A percentile compares a stretch with the other conserved stretches of the same genome.
Conservation (phyloP, 441 rosid species). For the Sinapis alba region DNA sequence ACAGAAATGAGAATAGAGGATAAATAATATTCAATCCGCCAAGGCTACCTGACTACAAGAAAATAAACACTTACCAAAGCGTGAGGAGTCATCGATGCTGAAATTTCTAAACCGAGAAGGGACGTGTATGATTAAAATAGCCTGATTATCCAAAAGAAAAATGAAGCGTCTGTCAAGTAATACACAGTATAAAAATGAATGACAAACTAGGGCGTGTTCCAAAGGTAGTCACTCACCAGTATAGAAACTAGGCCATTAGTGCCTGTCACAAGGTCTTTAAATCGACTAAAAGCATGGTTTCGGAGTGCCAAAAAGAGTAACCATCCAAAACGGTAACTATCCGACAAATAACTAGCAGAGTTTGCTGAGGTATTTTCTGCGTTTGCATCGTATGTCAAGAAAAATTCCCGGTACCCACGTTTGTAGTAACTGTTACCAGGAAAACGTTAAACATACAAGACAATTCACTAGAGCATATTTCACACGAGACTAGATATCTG, state of each 20-base stretch:
- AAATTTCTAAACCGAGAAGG: slow-evolving; percentile 80
- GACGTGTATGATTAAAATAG: slow-evolving; percentile 78
- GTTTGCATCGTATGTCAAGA: slow-evolving; percentile 56
- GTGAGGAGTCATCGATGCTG: slow-evolving; percentile 57
- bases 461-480: slow-evolving; percentile 6
- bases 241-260: slow-evolving; percentile 84
- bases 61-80: slow-evolving; percentile 67
- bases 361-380: slow-evolving; percentile 49
- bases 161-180: background rate
- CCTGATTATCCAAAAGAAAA: slow-evolving; percentile 53
- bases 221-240: slow-evolving; percentile 64
- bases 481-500: slow-evolving; percentile 1
- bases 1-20: slow-evolving; percentile 3
- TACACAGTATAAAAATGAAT: background rate
- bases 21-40: background rate
- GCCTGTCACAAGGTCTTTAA: slow-evolving; percentile 87
- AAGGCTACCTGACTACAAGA: slow-evolving; percentile 17
- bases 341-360: slow-evolving; percentile 46
- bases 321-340: slow-evolving; percentile 91
- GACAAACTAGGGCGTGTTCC: background rate
- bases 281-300: slow-evolving; percentile 74
- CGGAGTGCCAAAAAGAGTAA: slow-evolving; percentile 91
- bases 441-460: slow-evolving; percentile 3
- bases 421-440: slow-evolving; percentile 68
- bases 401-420: slow-evolving; percentile 75